Conservation (phyloP, 331 rosid genomes). For the Quercus tomentella region DNA sequence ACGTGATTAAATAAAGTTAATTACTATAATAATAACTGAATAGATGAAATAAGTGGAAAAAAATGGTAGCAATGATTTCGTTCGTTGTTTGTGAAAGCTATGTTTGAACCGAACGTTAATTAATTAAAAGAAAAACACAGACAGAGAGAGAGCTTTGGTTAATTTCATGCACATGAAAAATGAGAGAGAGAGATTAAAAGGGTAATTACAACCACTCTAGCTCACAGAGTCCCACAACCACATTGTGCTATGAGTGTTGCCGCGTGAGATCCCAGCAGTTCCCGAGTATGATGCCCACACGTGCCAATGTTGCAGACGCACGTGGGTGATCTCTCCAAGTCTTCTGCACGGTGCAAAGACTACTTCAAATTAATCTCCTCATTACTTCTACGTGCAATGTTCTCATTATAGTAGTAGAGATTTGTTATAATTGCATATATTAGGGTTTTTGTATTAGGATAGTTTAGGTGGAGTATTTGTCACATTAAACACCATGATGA, state of each 20-base stretch:
- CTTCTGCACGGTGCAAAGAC: neutral
- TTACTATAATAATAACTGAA: neutral
- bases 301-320: constrained; percentile 4
- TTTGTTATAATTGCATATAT: too few relatives aligned
- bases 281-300: neutral
- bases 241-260: constrained; percentile 9
- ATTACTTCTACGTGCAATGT: neutral
- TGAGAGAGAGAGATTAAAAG: neutral
- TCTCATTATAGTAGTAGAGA: too few relatives aligned
- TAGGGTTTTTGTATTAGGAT: too few relatives aligned
- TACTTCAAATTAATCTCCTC: neutral
- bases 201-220: neutral
- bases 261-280: constrained; percentile 22
- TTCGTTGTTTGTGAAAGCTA: constrained; percentile 25
- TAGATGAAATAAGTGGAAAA: constrained; percentile 13
- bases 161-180: neutral
- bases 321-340: constrained; percentile 2
- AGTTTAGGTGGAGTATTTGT: neutral
- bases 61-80: constrained; percentile 20
- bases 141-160: neutral
- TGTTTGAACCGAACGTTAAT: constrained; percentile 15
- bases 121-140: neutral
- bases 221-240: neutral
- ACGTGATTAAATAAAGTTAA: neutral
- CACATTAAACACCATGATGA: neutral